Evolutionary conservation across 768 basidiomycete genomes (phyloP).

Genomic region (Holtermannia corniformis): DNA sequence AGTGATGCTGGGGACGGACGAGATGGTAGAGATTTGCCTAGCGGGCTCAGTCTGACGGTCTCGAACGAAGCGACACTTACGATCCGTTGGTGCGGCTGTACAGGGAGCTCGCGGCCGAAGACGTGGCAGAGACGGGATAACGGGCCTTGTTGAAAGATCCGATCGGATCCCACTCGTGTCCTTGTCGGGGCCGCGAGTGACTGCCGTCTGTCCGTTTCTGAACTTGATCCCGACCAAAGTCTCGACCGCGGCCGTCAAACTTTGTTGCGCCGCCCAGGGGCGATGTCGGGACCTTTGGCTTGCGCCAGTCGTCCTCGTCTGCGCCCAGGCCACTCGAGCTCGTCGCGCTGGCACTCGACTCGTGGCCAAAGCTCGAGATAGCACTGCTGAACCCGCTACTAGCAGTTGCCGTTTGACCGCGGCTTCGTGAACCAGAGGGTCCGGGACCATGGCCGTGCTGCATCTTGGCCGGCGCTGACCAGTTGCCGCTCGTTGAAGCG

Average conservation of each 20-base stretch:
- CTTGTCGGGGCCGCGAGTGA: no score
- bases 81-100: constrained; percentile 1
- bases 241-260: neutral
- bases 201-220: no score
- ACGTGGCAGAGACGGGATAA: neutral
- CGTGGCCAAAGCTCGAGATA: constrained; percentile 17
- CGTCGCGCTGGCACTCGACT: constrained; percentile 16
- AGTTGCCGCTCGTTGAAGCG: constrained; percentile 42
- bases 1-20: no score
- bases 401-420: constrained; percentile 13
- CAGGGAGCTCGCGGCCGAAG: neutral
- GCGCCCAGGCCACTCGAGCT: constrained; percentile 10
- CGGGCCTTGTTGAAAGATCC: neutral
- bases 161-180: constrained; percentile 1
- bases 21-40: neutral
- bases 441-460: constrained; percentile 50
- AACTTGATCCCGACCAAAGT: neutral
- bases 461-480: constrained; percentile 68
- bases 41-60: neutral
- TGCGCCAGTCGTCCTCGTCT: constrained; percentile 31
- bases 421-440: constrained; percentile 6
- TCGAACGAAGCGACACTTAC: neutral
- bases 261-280: neutral
- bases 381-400: constrained; percentile 9
- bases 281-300: neutral